Conservation (phyloP, 768 basidiomycete genomes). For the Dentipellis sp. region DNA sequence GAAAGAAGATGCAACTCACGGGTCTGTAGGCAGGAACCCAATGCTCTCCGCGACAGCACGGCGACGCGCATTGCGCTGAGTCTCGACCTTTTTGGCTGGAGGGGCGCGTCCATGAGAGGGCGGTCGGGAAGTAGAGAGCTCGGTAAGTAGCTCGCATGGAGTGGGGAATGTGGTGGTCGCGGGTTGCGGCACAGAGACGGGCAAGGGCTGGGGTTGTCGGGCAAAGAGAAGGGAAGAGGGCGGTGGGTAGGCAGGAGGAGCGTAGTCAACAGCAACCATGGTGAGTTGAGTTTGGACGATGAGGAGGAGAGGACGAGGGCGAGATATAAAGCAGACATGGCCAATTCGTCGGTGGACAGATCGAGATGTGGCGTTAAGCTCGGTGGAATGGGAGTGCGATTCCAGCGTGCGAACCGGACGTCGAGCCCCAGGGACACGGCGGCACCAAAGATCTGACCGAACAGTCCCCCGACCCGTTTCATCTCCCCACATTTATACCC, state of each 20-base stretch:
- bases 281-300: conserved; percentile 1
- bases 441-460: too few species aligned
- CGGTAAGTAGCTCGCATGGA: conserved; percentile 51
- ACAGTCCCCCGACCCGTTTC: too few species aligned
- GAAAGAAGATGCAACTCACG: conserved; percentile 30
- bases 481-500: too few species aligned
- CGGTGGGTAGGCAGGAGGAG: not conserved
- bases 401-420: too few species aligned
- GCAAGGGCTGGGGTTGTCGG: conserved; percentile 2
- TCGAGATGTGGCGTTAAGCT: too few species aligned
- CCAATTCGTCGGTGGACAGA: too few species aligned
- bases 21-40: conserved; percentile 52
- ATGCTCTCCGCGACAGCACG: conserved; percentile 47
- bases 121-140: conserved; percentile 24
- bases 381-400: too few species aligned
- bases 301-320: conserved; percentile 6
- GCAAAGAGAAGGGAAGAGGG: not conserved
- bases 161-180: conserved; percentile 41
- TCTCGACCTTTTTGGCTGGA: conserved; percentile 24
- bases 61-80: conserved; percentile 47
- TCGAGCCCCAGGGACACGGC: too few species aligned
- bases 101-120: not conserved
- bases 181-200: conserved; percentile 1
- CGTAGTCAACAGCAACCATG: not conserved
- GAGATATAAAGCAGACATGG: not conserved